These are phyloP conservation scores for Fraxinus americana DNA, from an alignment of 257 asterid genomes.

Conservation along the genomic window DNA sequence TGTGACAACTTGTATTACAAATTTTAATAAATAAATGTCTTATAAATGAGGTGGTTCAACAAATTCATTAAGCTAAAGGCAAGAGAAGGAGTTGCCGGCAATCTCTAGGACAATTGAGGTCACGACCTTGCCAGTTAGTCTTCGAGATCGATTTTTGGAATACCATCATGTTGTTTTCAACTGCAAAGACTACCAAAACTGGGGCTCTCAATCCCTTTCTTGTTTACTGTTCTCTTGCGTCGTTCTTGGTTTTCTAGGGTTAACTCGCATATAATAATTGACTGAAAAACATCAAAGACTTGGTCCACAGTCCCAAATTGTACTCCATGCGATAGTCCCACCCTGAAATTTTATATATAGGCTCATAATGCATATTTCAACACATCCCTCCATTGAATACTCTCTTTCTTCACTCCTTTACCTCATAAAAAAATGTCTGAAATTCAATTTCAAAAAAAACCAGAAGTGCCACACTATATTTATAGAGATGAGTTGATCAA, in stretches of 20 bases:
- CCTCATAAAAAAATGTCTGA: not conserved
- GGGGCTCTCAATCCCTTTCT: not conserved
- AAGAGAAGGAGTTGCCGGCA: too few relatives aligned
- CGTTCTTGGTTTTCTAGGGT: not conserved
- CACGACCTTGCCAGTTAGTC: not conserved
- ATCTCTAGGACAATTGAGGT: too few relatives aligned
- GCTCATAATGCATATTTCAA: not conserved
- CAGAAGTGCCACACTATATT: not conserved
- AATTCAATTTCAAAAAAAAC: not conserved
- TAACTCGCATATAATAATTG: not conserved
- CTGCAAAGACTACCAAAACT: too few relatives aligned
- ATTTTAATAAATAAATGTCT: too few relatives aligned
- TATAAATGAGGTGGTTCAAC: too few relatives aligned
- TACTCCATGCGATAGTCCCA: not conserved
- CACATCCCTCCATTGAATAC: not conserved
- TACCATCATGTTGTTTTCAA: too few relatives aligned
- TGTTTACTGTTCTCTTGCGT: not conserved
- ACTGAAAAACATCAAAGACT: not conserved
- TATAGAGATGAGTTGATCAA: not conserved
- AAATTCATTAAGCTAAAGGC: too few relatives aligned
- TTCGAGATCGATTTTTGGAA: not conserved
- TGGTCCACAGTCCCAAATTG: not conserved
- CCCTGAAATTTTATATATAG: too few relatives aligned
- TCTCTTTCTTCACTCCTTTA: not conserved
- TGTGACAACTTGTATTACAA: too few relatives aligned